Conservation (phyloP, 2,329 filamentous ascomycete species). For the Aspergillus sp. region DNA sequence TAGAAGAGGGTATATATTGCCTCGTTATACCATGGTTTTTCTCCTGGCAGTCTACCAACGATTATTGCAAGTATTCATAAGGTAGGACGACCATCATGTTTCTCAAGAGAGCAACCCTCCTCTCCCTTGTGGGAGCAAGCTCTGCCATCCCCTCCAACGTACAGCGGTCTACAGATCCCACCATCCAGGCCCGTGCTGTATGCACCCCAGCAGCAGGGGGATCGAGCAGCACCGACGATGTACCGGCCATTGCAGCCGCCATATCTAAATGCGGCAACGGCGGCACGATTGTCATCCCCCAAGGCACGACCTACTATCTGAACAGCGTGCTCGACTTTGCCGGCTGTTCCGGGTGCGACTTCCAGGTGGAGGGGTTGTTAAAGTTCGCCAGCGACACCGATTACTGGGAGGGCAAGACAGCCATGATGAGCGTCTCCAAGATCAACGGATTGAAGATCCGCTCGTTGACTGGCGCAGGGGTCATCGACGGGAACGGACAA, state of each 20-base stretch:
- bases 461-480: slow-evolving; percentile 39
- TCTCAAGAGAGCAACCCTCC: neutral
- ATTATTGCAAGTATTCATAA: too few species aligned
- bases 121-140: neutral
- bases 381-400: slow-evolving; percentile 38
- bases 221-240: slow-evolving; percentile 38
- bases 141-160: slow-evolving; percentile 5
- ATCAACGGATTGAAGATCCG: slow-evolving; percentile 40
- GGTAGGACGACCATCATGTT: neutral
- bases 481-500: slow-evolving; percentile 50
- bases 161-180: neutral
- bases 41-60: too few species aligned
- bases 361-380: slow-evolving; percentile 47
- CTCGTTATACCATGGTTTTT: too few species aligned
- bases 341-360: slow-evolving; percentile 44
- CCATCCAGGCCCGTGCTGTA: slow-evolving; percentile 17
- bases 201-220: slow-evolving; percentile 34
- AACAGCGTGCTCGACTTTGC: slow-evolving; percentile 44
- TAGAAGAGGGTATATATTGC: too few species aligned
- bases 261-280: slow-evolving; percentile 42
- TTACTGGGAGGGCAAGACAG: slow-evolving; percentile 42
- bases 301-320: slow-evolving; percentile 41
- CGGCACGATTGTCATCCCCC: slow-evolving; percentile 46
- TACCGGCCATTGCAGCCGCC: slow-evolving; percentile 44
- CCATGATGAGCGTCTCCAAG: slow-evolving; percentile 39